These are phyloP conservation scores for Colletotrichum sp. DNA, from an alignment of 2,329 filamentous ascomycete genomes.

Conservation along the genomic window DNA sequence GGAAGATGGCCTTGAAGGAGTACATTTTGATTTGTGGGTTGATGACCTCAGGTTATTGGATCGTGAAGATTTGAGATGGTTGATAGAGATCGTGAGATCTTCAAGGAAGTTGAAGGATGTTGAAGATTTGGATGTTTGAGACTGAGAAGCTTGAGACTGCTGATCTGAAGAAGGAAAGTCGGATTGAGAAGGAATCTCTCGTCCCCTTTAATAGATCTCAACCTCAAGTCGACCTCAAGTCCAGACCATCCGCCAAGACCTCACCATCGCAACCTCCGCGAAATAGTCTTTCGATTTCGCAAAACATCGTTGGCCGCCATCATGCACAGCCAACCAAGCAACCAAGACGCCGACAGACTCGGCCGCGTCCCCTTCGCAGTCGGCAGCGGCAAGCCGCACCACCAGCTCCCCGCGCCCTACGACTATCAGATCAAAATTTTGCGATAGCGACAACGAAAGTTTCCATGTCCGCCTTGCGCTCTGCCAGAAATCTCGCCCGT, in stretches of 20 bases:
- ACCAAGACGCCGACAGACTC: neutral
- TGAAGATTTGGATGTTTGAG: neutral
- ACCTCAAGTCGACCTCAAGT: neutral
- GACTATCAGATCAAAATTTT: neutral
- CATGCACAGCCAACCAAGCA: neutral
- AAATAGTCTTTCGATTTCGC: neutral
- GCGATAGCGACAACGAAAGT: neutral
- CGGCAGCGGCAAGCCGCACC: neutral
- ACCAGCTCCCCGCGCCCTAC: neutral
- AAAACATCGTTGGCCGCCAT: neutral
- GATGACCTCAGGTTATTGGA: rapidly evolving
- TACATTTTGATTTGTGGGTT: neutral
- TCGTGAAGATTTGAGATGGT: neutral
- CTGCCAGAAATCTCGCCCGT: neutral
- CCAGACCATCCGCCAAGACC: neutral
- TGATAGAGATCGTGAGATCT: neutral
- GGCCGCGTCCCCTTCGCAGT: neutral
- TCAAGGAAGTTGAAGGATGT: neutral
- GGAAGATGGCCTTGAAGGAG: neutral
- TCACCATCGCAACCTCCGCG: neutral
- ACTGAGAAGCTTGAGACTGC: neutral
- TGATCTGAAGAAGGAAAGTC: rapidly evolving
- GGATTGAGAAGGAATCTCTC: rapidly evolving
- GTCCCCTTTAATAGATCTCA: neutral
- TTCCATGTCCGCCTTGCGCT: neutral